Evolutionary conservation across 169 alveolate species (phyloP).

Genomic region (Babesia ovata): DNA sequence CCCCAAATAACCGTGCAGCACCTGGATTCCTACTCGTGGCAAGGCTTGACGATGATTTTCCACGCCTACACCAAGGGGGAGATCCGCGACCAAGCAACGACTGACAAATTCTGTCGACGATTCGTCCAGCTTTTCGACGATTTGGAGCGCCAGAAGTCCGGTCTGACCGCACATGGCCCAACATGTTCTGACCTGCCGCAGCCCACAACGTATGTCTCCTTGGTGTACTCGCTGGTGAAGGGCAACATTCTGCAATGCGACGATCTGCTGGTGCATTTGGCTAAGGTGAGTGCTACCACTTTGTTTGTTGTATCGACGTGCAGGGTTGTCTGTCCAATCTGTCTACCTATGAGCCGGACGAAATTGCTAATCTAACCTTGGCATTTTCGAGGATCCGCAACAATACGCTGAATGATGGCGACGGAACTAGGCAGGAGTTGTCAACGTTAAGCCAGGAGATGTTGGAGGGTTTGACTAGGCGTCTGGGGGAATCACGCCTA

Average conservation of each 20-base stretch:
- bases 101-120: constrained; percentile 19
- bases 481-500: constrained; percentile 19
- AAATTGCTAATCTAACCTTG: constrained; percentile 42
- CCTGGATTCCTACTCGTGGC: constrained; percentile 44
- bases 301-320: neutral
- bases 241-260: constrained; percentile 14
- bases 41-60: constrained; percentile 64
- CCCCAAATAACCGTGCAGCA: constrained; percentile 5
- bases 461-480: neutral
- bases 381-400: constrained; percentile 41
- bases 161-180: neutral
- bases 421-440: neutral
- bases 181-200: constrained; percentile 15
- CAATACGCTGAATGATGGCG: neutral
- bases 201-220: constrained; percentile 45
- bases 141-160: constrained; percentile 3
- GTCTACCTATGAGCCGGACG: constrained; percentile 41
- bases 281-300: constrained; percentile 27
- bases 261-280: constrained; percentile 22
- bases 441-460: neutral
- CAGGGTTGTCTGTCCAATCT: constrained; percentile 24
- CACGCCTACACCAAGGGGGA: constrained; percentile 63
- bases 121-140: constrained; percentile 20
- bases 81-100: constrained; percentile 14
- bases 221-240: constrained; percentile 61